phyloP scores from a whole-genome alignment of 202 grass and related monocot species.

The Elaeis oleifera region DNA sequence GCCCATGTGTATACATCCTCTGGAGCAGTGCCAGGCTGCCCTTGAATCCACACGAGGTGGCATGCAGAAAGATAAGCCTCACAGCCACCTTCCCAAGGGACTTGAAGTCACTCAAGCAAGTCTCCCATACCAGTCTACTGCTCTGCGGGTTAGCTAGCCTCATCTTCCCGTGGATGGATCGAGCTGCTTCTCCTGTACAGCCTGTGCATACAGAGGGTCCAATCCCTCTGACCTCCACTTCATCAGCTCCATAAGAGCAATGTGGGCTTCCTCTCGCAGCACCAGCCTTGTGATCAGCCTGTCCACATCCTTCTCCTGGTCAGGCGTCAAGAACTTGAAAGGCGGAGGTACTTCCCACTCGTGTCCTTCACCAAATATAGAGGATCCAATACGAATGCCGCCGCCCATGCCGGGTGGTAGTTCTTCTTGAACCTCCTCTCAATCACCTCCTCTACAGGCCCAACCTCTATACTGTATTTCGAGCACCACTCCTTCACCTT shows the following conservation, averaged over 20 bases:
- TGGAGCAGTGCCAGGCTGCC: not conserved
- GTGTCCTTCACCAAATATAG: conserved; percentile 61
- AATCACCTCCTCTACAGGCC: conserved; percentile 28
- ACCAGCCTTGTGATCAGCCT: conserved; percentile 72
- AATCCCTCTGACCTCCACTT: conserved; percentile 74
- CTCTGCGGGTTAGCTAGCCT: conserved; percentile 73
- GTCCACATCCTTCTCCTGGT: conserved; percentile 86
- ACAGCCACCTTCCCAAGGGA: conserved; percentile 63
- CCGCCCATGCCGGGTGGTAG: conserved; percentile 76
- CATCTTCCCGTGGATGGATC: conserved; percentile 56
- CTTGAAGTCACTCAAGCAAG: conserved; percentile 54
- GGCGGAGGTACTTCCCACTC: conserved; percentile 68
- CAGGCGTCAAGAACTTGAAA: conserved; percentile 61
- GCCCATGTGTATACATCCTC: conserved; percentile 4
- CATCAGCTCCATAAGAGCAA: conserved; percentile 93
- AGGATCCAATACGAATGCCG: conserved; percentile 69
- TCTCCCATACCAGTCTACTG: conserved; percentile 90
- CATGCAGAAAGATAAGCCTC: conserved; percentile 50
- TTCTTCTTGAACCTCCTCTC: conserved; percentile 76
- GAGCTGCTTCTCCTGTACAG: conserved; percentile 62
- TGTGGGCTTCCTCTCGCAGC: conserved; percentile 58
- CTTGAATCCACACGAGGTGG: conserved; percentile 2
- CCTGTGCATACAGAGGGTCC: conserved; percentile 69
- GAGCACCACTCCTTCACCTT: conserved; percentile 66
- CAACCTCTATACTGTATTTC: conserved; percentile 42